Base-by-base conservation (phyloP, 176 grass and related monocot species). In the Poa pratensis region DNA sequence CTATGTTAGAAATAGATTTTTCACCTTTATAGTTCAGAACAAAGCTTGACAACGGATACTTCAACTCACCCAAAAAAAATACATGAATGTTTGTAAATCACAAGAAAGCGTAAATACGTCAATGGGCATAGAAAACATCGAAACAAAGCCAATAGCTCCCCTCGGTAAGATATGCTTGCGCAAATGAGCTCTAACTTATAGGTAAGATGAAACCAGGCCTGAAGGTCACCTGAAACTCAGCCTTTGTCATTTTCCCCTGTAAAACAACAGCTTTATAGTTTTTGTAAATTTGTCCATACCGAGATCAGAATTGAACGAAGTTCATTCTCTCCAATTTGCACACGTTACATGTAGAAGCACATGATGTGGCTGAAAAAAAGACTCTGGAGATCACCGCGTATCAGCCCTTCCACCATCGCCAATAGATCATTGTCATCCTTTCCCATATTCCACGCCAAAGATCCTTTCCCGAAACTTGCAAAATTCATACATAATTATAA, bases 11-110 rank as follows among this genome's bases (percentile, higher is more conserved):
- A 37, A 37, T 37, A 37, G 35, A 4, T 4, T 37, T 37, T 37
- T 37, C 5, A 37, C 35, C 35, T 37, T 6, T 37, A 37, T 4
- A 37, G 4, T 37, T 37, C 23, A 95, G 52, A 76, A 86, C 55
- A 89, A 92, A 92, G 73, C 86, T 89, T 79, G 83, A 59, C 24
- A 76, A 35, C 17, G 86, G 93, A 55, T 92, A 90, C 87, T 95
- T 95, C 54, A 73, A 58, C 17, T 90, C 88, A 42, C 75, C 84
- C 28, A 39, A 68, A 60, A 45, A 71, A 86, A 85, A 35, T 90
- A 92, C 69, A 72, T 95, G 83, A 77, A 88, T 78, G n/a, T 75
- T 80, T 70, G 15, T 39, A 70, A 69, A 89, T 39, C 55, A 52
- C 35, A 85, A 69, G 17, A 50, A 78, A 64, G 18, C 60, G 57